Conservation (phyloP, 495 filamentous ascomycete species). For the Lophiostoma macrostomum region DNA sequence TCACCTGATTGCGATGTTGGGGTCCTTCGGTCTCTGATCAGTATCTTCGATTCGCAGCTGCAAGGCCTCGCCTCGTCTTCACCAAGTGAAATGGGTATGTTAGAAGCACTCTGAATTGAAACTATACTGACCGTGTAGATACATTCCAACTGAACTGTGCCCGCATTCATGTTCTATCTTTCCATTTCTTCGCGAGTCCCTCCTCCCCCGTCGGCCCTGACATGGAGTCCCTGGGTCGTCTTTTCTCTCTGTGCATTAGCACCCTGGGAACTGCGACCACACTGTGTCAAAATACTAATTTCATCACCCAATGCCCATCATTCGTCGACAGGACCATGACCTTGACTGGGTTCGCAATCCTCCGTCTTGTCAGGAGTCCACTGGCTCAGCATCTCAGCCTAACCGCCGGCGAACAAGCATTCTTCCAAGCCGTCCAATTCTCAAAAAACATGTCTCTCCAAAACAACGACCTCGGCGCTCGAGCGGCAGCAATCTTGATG, state of each 20-base stretch:
- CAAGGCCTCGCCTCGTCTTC: constrained; percentile 2
- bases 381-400: constrained; percentile 18
- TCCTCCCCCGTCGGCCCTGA: constrained; percentile 6
- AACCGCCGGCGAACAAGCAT: constrained; percentile 20
- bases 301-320: constrained; percentile 8
- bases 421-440: constrained; percentile 20
- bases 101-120: neutral
- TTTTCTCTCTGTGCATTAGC: constrained; percentile 19
- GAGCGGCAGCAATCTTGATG: constrained; percentile 16
- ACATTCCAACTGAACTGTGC: constrained; percentile 24
- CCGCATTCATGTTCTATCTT: constrained; percentile 21
- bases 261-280: constrained; percentile 5
- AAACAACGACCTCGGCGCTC: constrained; percentile 11
- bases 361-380: constrained; percentile 13
- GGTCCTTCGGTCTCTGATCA: constrained; percentile 16
- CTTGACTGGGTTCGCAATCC: constrained; percentile 16
- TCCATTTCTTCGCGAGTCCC: constrained; percentile 22
- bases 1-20: constrained; percentile 12
- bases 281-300: constrained; percentile 9
- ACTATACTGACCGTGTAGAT: constrained; percentile 5
- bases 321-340: constrained; percentile 23
- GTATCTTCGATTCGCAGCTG: constrained; percentile 23
- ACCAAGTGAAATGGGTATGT: constrained; percentile 22
- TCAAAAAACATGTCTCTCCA: constrained; percentile 15
- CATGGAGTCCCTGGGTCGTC: constrained; percentile 6